These are phyloP conservation scores for Talaromyces sp. DNA, from an alignment of 2,329 filamentous ascomycete species.

Conservation along the genomic window DNA sequence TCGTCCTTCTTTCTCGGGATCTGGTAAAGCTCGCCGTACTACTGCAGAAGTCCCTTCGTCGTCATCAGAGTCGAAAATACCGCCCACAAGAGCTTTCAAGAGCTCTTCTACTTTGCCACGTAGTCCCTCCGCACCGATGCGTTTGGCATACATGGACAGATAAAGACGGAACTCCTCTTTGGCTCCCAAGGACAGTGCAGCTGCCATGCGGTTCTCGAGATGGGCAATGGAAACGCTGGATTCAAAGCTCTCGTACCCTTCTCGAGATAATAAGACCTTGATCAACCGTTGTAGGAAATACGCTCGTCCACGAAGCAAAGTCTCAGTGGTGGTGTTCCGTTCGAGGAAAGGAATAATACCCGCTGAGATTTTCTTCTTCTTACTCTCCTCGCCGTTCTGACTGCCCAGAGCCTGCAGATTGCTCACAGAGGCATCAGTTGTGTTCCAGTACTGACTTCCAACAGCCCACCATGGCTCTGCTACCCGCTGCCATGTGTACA, in stretches of 20 bases:
- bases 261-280: conserved; percentile 78
- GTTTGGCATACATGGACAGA: conserved; percentile 96
- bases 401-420: conserved; percentile 69
- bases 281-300: conserved; percentile 88
- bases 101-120: conserved; percentile 89
- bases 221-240: conserved; percentile 88
- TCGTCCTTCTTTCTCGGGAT: conserved; percentile 38
- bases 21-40: conserved; percentile 20
- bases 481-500: conserved; percentile 92
- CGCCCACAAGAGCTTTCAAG: conserved; percentile 72
- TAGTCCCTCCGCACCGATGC: conserved; percentile 82
- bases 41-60: conserved; percentile 36
- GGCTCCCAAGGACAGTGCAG: conserved; percentile 75
- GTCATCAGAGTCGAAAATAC: conserved; percentile 56
- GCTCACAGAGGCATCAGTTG: conserved; percentile 81
- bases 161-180: conserved; percentile 92
- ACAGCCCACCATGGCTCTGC: conserved; percentile 98
- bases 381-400: conserved; percentile 51
- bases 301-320: conserved; percentile 82
- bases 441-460: conserved; percentile 98
- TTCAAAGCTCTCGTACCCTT: conserved; percentile 90
- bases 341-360: conserved; percentile 92
- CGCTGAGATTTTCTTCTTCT: conserved; percentile 62
- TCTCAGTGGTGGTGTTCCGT: conserved; percentile 89
- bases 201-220: conserved; percentile 89